Conservation (phyloP, 345 rosid genomes). For the Citrus reticulata region DNA sequence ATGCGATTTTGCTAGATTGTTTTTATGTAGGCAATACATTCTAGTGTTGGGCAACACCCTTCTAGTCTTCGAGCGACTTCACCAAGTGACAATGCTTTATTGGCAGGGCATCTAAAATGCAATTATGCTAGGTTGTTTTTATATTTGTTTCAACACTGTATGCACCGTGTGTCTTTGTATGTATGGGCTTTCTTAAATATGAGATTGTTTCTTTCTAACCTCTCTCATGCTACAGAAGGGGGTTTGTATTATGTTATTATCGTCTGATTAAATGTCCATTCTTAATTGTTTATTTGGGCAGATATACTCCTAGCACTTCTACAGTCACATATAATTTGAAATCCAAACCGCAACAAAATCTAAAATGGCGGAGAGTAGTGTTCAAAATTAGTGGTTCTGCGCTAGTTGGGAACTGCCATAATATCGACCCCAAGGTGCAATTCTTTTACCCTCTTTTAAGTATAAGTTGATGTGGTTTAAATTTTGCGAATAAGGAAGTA, state of each 20-base stretch:
- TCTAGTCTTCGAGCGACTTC: not conserved
- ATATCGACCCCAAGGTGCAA: constrained; percentile 41
- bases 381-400: constrained; percentile 48
- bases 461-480: not conserved
- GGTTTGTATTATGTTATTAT: not conserved
- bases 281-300: constrained; percentile 4
- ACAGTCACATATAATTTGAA: constrained; percentile 21
- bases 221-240: not conserved
- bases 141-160: not conserved
- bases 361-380: constrained; percentile 47
- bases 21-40: not conserved
- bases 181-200: not conserved
- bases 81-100: not conserved
- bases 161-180: not conserved
- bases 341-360: constrained; percentile 21
- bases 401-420: constrained; percentile 38
- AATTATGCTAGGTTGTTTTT: not conserved
- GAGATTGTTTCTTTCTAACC: not conserved
- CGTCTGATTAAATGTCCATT: not conserved
- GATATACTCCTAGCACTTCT: constrained; percentile 16
- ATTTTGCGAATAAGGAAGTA: not conserved
- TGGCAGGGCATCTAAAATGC: not conserved
- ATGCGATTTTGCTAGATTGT: not conserved
- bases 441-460: not conserved
- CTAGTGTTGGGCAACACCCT: not conserved